These are phyloP conservation scores for Vitis hybrid DNA, from an alignment of 177 flowering plant species.

Conservation along the genomic window DNA sequence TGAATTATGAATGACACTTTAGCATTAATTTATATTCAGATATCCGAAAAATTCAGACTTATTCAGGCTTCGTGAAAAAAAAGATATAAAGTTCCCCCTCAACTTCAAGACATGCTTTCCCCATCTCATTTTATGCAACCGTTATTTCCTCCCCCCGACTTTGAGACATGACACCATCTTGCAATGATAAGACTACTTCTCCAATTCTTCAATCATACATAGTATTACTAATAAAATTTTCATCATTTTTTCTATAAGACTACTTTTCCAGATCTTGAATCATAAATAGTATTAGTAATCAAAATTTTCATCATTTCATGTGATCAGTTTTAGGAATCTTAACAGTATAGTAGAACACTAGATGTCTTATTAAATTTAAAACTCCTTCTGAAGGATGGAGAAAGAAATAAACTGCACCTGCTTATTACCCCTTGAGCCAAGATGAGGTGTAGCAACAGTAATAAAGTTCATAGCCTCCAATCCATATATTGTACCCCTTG, in stretches of 20 bases:
- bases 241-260: not conserved
- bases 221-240: not conserved
- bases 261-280: not conserved
- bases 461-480: conserved; percentile 87
- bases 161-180: not conserved
- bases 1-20: too few species aligned
- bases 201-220: not conserved
- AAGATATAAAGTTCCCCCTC: too few species aligned
- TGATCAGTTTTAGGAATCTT: not conserved
- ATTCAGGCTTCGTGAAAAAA: too few species aligned
- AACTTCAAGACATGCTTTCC: too few species aligned
- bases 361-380: not conserved
- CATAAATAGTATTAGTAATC: too few species aligned
- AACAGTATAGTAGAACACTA: not conserved
- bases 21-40: too few species aligned
- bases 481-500: conserved; percentile 72
- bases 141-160: not conserved
- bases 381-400: not conserved
- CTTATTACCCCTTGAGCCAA: conserved; percentile 95
- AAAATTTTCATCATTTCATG: not conserved
- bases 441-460: conserved; percentile 96
- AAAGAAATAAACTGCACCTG: conserved; percentile 54
- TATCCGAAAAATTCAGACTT: too few species aligned
- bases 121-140: not conserved
- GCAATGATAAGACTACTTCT: not conserved